Conservation (phyloP, 164 flowering plant species). For the Brasenia schreberi region DNA sequence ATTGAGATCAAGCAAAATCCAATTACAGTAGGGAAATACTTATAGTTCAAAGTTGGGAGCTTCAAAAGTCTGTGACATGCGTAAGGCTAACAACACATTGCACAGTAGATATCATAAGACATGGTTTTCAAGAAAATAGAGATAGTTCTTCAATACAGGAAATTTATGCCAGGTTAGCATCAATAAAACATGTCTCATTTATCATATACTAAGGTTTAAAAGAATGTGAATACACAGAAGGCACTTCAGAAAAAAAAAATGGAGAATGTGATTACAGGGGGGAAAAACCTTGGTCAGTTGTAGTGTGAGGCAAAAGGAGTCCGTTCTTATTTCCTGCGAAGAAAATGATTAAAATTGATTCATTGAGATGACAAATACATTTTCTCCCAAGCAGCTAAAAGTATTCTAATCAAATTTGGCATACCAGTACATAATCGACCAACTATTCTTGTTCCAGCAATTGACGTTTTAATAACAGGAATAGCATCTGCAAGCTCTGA, state of each 20-base stretch:
- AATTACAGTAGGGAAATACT: no score
- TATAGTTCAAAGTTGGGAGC: no score
- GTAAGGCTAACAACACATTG: no score
- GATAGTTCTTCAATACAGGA: no score
- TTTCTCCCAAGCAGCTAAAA: neutral
- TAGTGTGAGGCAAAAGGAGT: slow-evolving; percentile 78
- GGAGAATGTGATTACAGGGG: neutral
- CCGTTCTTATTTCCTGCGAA: slow-evolving; percentile 80
- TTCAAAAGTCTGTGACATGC: no score
- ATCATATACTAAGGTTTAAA: no score
- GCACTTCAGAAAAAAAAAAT: neutral
- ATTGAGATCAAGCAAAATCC: no score
- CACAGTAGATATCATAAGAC: no score
- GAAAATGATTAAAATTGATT: neutral
- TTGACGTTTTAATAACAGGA: slow-evolving; percentile 87
- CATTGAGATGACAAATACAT: neutral
- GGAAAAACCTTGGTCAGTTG: slow-evolving; percentile 76
- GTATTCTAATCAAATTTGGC: neutral
- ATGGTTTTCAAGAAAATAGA: no score
- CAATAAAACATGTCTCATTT: no score
- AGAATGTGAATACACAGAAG: neutral
- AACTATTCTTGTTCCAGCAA: slow-evolving; percentile 72
- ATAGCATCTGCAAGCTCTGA: slow-evolving; percentile 73
- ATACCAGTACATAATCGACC: slow-evolving; percentile 81
- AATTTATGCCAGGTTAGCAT: no score